Evolutionary conservation across 1,284 basidiomycete species (phyloP).

Genomic region (Ceratobasidium sp.): DNA sequence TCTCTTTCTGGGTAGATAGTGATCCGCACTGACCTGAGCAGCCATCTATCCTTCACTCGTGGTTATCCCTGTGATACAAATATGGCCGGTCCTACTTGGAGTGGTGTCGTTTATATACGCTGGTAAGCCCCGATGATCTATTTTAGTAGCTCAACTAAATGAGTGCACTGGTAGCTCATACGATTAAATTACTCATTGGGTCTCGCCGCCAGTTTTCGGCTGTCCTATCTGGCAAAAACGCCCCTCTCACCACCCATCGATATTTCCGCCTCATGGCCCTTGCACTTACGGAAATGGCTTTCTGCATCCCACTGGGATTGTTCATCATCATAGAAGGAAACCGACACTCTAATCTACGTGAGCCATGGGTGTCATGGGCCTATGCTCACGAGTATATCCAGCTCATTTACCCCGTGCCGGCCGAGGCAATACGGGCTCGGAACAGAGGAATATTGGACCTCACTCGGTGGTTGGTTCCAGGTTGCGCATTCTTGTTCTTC

Average conservation of each 20-base stretch:
- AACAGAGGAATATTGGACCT: slow-evolving; percentile 1
- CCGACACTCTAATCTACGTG: slow-evolving; percentile 41
- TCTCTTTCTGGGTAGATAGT: no score
- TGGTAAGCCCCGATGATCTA: background rate
- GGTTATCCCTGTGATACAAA: background rate
- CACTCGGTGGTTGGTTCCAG: slow-evolving; percentile 34
- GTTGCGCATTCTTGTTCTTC: slow-evolving; percentile 40
- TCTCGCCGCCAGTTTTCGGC: slow-evolving; percentile 33
- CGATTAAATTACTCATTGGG: slow-evolving; percentile 26
- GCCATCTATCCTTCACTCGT: background rate
- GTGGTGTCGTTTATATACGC: slow-evolving; percentile 8
- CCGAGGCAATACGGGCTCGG: no score
- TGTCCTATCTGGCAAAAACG: background rate
- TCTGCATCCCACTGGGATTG: slow-evolving; percentile 9
- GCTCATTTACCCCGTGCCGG: background rate
- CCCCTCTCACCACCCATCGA: slow-evolving; percentile 2
- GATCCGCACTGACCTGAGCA: background rate
- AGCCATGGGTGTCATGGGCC: slow-evolving; percentile 62
- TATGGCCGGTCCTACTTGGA: slow-evolving; percentile 28
- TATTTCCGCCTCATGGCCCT: slow-evolving; percentile 35
- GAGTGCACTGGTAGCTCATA: background rate
- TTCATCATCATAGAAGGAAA: background rate
- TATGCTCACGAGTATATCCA: slow-evolving; percentile 55
- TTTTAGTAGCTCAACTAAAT: background rate
- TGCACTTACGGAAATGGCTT: slow-evolving; percentile 5